Evolutionary conservation across 805 yeast species (phyloP).

Genomic region (Pichia sporocuriosa): DNA sequence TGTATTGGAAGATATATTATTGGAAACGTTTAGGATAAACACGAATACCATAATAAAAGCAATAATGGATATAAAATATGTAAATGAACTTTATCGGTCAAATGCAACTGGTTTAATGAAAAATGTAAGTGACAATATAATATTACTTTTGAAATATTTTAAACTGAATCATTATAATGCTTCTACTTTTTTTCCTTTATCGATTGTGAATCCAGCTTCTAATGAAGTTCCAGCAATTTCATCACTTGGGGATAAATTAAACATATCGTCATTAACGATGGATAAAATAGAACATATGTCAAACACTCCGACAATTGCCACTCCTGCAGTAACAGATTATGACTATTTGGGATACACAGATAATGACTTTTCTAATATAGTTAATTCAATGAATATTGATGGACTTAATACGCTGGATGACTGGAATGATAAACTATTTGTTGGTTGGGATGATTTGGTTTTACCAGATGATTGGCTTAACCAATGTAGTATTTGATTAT

Average conservation of each 20-base stretch:
- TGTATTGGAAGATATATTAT: slow-evolving; percentile 10
- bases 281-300: too few species aligned
- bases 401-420: not conserved
- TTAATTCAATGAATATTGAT: slow-evolving; percentile 7
- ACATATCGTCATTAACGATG: too few species aligned
- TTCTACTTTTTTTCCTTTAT: too few species aligned
- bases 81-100: slow-evolving; percentile 13
- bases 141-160: slow-evolving; percentile 22
- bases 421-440: slow-evolving; percentile 3
- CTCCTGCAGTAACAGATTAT: not conserved
- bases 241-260: too few species aligned
- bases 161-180: slow-evolving; percentile 1
- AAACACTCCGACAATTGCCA: too few species aligned
- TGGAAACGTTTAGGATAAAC: slow-evolving; percentile 8
- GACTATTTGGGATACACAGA: not conserved
- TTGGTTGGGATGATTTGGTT: slow-evolving; percentile 10
- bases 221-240: too few species aligned
- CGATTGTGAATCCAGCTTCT: too few species aligned
- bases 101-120: slow-evolving; percentile 26
- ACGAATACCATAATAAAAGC: slow-evolving; percentile 11
- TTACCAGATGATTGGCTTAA: not conserved
- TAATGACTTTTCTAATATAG: slow-evolving; percentile 6
- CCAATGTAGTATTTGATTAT: not conserved
- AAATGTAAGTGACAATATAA: slow-evolving; percentile 29
- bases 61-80: slow-evolving; percentile 14